Base-by-base conservation (phyloP, 140 eudicot genomes). In the Oenanthe javanica region DNA sequence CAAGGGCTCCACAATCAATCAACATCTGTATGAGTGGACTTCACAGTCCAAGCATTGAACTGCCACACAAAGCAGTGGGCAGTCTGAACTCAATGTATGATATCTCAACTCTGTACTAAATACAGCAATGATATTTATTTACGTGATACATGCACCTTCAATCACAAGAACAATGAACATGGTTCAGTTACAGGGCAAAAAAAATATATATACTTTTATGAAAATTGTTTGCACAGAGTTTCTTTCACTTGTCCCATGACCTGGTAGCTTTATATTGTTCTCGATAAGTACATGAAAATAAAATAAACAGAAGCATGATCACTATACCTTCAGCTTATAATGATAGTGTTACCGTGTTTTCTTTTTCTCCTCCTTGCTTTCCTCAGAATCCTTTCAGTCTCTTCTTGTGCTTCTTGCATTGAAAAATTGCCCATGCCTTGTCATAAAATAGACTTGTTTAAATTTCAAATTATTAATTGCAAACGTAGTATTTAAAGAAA, bases 371-470 rank as follows among this genome's bases (percentile, higher is more conserved):
- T 78, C 81, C 81, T 78, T n/a, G 74, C 74, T 78, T 78, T 78
- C 75, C 92, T 86, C 79, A 93, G 85, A 80, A 93, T 87, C 19
- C 90, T 86, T 74, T 82, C 88, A 46, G 90, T 90, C 76, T 88
- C 96, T 87, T 88, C 87, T 81, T 75, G 81, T 27, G 89, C 92
- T 75, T 86, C 90, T 80, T 86, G 85, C 74, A 80, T 40, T 74
- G 84, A 79, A 81, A 83, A 87, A 27, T 64, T 86, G 50, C 86
- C 96, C 83, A 81, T 72, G 50, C 69, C 82, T 85, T 59, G 76
- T 69, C 78, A 76, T 55, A 40, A 81, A 80, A 80, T 42, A 59
- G 31, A 36, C 7, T 27, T 75, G 25, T 74, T 79, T 16, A 54
- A 74, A 23, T 25, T 50, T 46, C 9, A 5, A 38, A 25, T 23